These are phyloP conservation scores for Neurospora sp. DNA, from an alignment of 495 filamentous ascomycete genomes.

Conservation along the genomic window DNA sequence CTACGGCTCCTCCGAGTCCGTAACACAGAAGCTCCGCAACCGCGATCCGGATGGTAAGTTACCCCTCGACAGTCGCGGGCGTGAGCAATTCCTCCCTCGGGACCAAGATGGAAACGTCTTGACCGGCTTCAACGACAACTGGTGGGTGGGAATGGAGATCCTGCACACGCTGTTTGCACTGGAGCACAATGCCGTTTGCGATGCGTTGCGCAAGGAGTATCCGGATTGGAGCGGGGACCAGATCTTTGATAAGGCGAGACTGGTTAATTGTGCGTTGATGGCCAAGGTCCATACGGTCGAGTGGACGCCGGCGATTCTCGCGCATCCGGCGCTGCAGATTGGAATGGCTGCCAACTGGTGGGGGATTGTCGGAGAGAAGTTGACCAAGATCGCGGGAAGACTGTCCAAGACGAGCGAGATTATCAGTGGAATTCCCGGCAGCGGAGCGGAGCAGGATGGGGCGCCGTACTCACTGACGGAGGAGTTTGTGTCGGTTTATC, in stretches of 20 bases:
- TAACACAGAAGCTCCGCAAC: constrained; percentile 22
- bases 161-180: constrained; percentile 35
- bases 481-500: constrained; percentile 36
- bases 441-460: constrained; percentile 25
- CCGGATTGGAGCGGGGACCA: constrained; percentile 25
- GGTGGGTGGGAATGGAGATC: constrained; percentile 35
- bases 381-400: constrained; percentile 29
- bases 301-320: constrained; percentile 37
- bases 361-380: constrained; percentile 31
- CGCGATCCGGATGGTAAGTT: constrained; percentile 26
- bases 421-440: constrained; percentile 32
- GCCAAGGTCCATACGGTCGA: constrained; percentile 40
- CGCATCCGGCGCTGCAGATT: constrained; percentile 29
- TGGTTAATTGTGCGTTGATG: constrained; percentile 37
- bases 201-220: constrained; percentile 18
- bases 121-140: constrained; percentile 36
- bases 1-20: constrained; percentile 30
- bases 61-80: constrained; percentile 10
- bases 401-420: constrained; percentile 26
- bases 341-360: constrained; percentile 35
- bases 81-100: constrained; percentile 25
- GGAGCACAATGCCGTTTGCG: constrained; percentile 35
- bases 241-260: constrained; percentile 34
- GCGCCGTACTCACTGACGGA: constrained; percentile 32
- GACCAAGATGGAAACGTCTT: constrained; percentile 21